Base-by-base conservation (phyloP, 805 yeast species). In the Lipomyces kockii region DNA sequence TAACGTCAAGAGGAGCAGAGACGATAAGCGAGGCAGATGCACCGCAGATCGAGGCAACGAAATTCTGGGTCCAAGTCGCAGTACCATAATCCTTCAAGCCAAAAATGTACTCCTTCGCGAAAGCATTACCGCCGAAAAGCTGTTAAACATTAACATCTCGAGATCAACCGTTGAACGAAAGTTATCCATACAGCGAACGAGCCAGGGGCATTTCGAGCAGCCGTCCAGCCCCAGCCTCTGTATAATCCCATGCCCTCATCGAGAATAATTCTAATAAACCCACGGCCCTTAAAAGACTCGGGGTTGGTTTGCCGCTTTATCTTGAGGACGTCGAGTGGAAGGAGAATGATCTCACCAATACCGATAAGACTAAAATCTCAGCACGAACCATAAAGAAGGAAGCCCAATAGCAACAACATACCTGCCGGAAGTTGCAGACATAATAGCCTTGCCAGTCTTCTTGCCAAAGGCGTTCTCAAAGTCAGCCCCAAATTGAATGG, bases 221-320 rank as follows among this genome's bases (percentile, higher is more conserved):
- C 97, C 68, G 99, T 95, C 99, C 99, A 95, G 67, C 98, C 98
- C 97, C 98, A 93, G 73, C 99, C 99, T 78, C 97, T 86, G 83
- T 95, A 95, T 74, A 95, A 84, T 29, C 95, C 92, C 67, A 92
- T 84, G 22, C 99, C 98, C 82, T 95, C 99, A 78, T 95, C 99
- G 64, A 83, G 77, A 68, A 95, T 78, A 76, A 95, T 91, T 80
- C 86, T 89, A 73, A 93, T 69, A 82, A 95, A 93, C 11, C 99
- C 98, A 83, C 99, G 90, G 74, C 99, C 99, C 80, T 88, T 89
- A 86, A 95, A 95, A n/a, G 98, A 83, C 81, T 94, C 99, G n/a
- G 99, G 99, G 84, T 95, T 95, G 64, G 99, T 95, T 84, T 95
- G 99, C 83, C 98, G 93, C 83, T 95, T 95, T 81, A 95, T 95